Base-by-base conservation (phyloP, 192 early-diverging fungal genomes). In the Backusella macrospora region DNA sequence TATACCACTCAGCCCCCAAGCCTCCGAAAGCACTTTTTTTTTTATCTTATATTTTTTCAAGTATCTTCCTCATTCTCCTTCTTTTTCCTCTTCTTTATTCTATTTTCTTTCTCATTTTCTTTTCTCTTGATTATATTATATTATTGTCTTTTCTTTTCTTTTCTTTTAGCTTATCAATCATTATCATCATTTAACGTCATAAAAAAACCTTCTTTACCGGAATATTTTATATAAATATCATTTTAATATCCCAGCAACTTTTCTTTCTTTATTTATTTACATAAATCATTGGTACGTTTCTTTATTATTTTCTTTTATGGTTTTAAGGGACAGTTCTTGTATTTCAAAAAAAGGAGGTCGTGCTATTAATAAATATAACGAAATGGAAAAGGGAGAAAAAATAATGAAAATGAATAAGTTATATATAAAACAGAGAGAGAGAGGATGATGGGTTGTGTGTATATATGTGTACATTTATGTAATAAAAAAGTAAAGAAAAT, bases 211-310 rank as follows among this genome's bases (percentile, higher is more conserved):
- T 52, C 18, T 52, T 52, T 52, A 18, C 48, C 48, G 48, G 48
- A 52, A 18, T n/a, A 18, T 52, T 52, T 52, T 52, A 18, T 18
- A 52, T 21, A 9, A n/a, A 52, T 52, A 52, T 52, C 9, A 52
- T 52, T 52, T 52, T 52, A 18, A 52, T 52, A 23, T 52, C 18
- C n/a, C 48, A 52, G 48, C 48, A 52, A 52, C 10, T 52, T n/a
- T 52, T n/a, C 9, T 52, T n/a, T 52, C 18, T 18, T 52, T 52
- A n/a, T 52, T 52, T 52, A 52, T 52, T 52, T 52, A 52, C 48
- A 52, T 52, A 52, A 52, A 9, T 52, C 48, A 52, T 52, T 52
- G 48, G 48, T 52, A 52, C 48, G 48, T 52, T 52, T 52, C 16
- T 52, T 21, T 52, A 18, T 23, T 55, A 12, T 49, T 21, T 55